A percentile compares a stretch with the other conserved stretches of the same genome.
These are phyloP conservation scores for Suhomyces sp. DNA, from an alignment of 805 yeast genomes.

Conservation along the genomic window DNA sequence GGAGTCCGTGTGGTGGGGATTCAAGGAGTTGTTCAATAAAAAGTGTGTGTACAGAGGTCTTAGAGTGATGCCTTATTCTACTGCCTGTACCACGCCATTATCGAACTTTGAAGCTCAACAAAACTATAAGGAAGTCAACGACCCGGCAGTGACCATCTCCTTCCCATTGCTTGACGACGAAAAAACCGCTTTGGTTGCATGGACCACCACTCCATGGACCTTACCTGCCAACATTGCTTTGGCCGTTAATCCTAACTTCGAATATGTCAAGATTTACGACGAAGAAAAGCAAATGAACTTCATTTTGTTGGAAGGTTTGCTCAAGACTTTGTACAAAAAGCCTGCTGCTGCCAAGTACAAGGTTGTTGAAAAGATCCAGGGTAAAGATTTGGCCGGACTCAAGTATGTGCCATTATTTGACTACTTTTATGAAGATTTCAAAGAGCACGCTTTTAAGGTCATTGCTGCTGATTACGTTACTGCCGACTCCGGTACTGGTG, in stretches of 20 bases:
- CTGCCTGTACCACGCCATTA: conserved; percentile 94
- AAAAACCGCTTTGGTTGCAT: conserved; percentile 82
- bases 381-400: conserved; percentile 74
- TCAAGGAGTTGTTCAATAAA: conserved; percentile 81
- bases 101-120: conserved; percentile 98
- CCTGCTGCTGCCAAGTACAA: conserved; percentile 87
- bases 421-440: conserved; percentile 72
- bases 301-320: conserved; percentile 78
- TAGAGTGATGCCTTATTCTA: conserved; percentile 98
- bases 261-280: conserved; percentile 88
- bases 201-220: conserved; percentile 99
- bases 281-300: conserved; percentile 79
- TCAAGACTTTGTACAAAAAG: conserved; percentile 86
- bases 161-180: conserved; percentile 81
- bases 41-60: conserved; percentile 90
- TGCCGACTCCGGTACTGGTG: conserved; percentile 96
- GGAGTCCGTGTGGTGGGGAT: conserved; percentile 99
- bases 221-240: conserved; percentile 90
- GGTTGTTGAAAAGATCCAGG: conserved; percentile 75
- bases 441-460: conserved; percentile 79
- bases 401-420: conserved; percentile 82
- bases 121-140: conserved; percentile 94
- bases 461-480: conserved; percentile 82
- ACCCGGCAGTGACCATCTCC: conserved; percentile 93
- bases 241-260: conserved; percentile 87